Conservation (phyloP, 345 rosid species). For the Lumnitzera racemosa region DNA sequence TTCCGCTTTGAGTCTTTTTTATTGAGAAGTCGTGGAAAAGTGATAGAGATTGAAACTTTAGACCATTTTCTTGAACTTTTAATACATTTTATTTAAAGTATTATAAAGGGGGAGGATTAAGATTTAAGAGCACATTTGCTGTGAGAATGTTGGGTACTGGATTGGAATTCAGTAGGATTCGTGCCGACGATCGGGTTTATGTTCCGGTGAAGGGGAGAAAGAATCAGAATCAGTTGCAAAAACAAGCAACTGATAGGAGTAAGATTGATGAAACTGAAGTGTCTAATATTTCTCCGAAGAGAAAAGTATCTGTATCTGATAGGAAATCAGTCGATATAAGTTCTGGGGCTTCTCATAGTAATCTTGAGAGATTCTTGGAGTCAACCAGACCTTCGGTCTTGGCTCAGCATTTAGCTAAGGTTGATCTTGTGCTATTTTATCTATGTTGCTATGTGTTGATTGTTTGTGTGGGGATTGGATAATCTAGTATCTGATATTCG, state of each 20-base stretch:
- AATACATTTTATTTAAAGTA: too few relatives aligned
- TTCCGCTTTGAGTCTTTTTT: not conserved
- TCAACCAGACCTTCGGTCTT: conserved; percentile 30
- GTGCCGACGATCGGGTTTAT: conserved; percentile 32
- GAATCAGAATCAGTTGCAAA: conserved; percentile 24
- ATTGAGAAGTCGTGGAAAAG: too few relatives aligned
- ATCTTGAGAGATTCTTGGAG: conserved; percentile 33
- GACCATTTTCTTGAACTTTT: too few relatives aligned
- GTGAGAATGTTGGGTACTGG: conserved; percentile 28
- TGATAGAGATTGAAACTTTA: not conserved
- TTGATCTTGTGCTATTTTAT: conserved; percentile 2
- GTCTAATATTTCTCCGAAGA: conserved; percentile 5
- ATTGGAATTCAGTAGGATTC: conserved; percentile 19
- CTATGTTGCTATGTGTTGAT: not conserved
- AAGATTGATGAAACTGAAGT: conserved; percentile 10
- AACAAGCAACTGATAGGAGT: conserved; percentile 7
- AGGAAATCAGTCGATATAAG: conserved; percentile 8
- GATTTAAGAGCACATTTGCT: too few relatives aligned
- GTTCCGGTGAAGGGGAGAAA: conserved; percentile 29
- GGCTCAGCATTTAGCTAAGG: conserved; percentile 31
- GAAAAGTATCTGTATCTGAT: conserved; percentile 4
- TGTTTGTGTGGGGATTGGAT: too few relatives aligned
- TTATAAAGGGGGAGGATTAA: too few relatives aligned
- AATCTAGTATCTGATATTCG: too few relatives aligned
- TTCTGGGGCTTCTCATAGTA: conserved; percentile 19